Conservation (phyloP, 306 rosid genomes). For the Heteromeles arbutifolia region DNA sequence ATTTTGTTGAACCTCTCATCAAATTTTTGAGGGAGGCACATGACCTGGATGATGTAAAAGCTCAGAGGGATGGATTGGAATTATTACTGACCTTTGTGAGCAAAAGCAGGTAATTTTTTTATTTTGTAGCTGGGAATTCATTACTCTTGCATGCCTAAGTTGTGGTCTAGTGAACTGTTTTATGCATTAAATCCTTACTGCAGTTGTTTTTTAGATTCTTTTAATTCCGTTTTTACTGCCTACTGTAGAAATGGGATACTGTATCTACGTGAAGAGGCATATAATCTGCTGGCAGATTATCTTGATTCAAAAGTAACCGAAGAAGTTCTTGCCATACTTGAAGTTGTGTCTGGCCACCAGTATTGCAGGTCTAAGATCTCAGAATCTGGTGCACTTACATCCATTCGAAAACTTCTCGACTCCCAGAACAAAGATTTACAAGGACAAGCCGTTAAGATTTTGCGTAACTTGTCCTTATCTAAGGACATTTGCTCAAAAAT, state of each 20-base stretch:
- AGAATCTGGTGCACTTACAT: slow-evolving; percentile 44
- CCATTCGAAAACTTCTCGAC: slow-evolving; percentile 44
- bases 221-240: slow-evolving; percentile 1
- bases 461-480: slow-evolving; percentile 49
- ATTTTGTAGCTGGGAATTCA: background rate
- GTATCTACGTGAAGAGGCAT: slow-evolving; percentile 39
- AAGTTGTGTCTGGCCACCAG: slow-evolving; percentile 48
- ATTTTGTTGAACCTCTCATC: slow-evolving; percentile 48
- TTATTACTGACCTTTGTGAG: slow-evolving; percentile 49
- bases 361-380: slow-evolving; percentile 32
- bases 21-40: slow-evolving; percentile 58
- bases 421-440: slow-evolving; percentile 40
- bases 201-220: background rate
- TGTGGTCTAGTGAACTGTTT: background rate
- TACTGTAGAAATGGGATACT: slow-evolving; percentile 43
- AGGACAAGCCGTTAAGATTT: slow-evolving; percentile 40
- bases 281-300: slow-evolving; percentile 41
- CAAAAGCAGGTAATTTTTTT: slow-evolving; percentile 50
- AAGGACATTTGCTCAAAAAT: slow-evolving; percentile 36
- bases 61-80: slow-evolving; percentile 57
- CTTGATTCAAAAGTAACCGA: slow-evolving; percentile 48
- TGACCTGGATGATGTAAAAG: slow-evolving; percentile 41
- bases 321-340: slow-evolving; percentile 64
- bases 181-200: background rate
- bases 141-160: background rate